Percentiles rank a stretch among this genome's conserved stretches.
Conservation (phyloP, 2,329 filamentous ascomycete species). For the Apiospora saccharicola region DNA sequence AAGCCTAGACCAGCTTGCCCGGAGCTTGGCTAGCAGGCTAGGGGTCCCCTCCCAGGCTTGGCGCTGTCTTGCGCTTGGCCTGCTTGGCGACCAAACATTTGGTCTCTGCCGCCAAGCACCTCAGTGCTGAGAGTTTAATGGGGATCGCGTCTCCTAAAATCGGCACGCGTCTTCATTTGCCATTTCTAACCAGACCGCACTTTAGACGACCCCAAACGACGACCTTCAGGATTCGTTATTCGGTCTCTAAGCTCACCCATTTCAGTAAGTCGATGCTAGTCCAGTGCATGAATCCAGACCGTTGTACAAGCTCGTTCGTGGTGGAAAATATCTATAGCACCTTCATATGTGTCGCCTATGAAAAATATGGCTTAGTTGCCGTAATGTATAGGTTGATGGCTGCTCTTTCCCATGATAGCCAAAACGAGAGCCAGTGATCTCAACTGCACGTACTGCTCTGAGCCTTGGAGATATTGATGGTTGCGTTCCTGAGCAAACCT, state of each 20-base stretch:
- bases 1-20: conserved; percentile 16
- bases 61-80: neutral
- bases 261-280: neutral
- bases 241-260: neutral
- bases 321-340: neutral
- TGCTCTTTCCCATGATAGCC: neutral
- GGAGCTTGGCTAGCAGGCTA: conserved; percentile 3
- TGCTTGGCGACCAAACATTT: conserved; percentile 3
- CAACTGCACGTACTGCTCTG: neutral
- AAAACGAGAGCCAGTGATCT: neutral
- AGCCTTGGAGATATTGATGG: neutral
- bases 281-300: neutral
- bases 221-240: neutral
- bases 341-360: neutral
- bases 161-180: conserved; percentile 25
- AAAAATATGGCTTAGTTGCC: neutral
- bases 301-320: neutral
- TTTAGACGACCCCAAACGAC: neutral
- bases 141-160: conserved; percentile 25
- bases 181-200: neutral
- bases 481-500: neutral
- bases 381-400: neutral
- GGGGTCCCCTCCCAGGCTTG: neutral
- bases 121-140: conserved; percentile 12
- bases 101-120: conserved; percentile 17